Percentiles rank a stretch among this genome's conserved stretches.
These are phyloP conservation scores for Solioccasus polychromus DNA, from an alignment of 768 basidiomycete genomes.

Conservation along the genomic window DNA sequence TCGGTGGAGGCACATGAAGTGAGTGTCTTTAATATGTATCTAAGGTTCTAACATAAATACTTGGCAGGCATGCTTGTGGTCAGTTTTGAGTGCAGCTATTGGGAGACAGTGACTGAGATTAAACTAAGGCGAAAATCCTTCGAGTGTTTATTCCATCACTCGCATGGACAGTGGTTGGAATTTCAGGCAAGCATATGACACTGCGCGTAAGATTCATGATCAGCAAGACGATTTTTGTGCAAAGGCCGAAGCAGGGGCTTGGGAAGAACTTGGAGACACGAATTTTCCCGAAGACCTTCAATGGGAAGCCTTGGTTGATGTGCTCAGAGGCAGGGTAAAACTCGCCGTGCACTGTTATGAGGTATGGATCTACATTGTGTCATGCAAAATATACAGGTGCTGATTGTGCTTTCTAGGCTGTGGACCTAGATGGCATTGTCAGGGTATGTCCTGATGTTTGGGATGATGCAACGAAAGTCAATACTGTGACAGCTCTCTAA, in stretches of 20 bases:
- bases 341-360: conserved; percentile 38
- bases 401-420: conserved; percentile 36
- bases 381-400: background rate
- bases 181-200: conserved; percentile 74
- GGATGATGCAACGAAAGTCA: background rate
- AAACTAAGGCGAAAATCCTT: conserved; percentile 32
- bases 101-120: background rate
- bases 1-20: conserved; percentile 31
- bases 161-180: conserved; percentile 82
- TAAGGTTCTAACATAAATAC: too few relatives aligned
- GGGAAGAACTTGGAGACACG: conserved; percentile 34
- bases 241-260: conserved; percentile 48
- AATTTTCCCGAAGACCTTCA: conserved; percentile 59
- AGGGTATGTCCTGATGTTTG: conserved; percentile 44
- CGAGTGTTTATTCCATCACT: conserved; percentile 41
- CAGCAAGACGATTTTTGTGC: conserved; percentile 72
- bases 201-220: conserved; percentile 65
- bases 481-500: conserved; percentile 56
- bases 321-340: conserved; percentile 74
- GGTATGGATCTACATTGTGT: background rate
- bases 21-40: too few relatives aligned
- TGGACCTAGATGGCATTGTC: conserved; percentile 71
- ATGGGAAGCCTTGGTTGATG: conserved; percentile 79
- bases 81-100: conserved; percentile 23
- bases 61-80: conserved; percentile 42